A percentile compares a stretch with the other conserved stretches of the same genome.
Conservation (phyloP, 257 asterid genomes). For the Nicotiana sylvestris region DNA sequence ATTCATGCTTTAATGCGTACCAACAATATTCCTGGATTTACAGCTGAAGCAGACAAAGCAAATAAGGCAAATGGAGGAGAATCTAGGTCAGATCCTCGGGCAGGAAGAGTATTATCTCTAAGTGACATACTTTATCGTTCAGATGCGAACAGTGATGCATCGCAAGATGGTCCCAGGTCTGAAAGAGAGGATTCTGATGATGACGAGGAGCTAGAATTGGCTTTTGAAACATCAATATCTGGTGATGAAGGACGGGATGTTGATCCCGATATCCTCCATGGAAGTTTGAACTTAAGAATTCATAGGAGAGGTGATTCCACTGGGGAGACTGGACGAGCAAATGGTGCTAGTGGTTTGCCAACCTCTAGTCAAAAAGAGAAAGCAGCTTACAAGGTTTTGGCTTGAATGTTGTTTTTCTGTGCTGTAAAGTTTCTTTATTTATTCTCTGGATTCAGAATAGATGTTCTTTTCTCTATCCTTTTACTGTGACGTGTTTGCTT, state of each 20-base stretch:
- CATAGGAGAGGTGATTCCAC: slow-evolving; percentile 60
- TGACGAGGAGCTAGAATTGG: slow-evolving; percentile 79
- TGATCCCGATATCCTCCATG: slow-evolving; percentile 49
- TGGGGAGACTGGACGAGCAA: slow-evolving; percentile 39
- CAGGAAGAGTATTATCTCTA: slow-evolving; percentile 62
- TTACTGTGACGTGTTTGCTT: background rate
- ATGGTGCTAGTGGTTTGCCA: slow-evolving; percentile 41
- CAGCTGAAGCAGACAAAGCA: slow-evolving; percentile 72
- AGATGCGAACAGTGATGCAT: slow-evolving; percentile 66
- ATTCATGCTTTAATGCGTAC: background rate
- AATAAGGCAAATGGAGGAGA: slow-evolving; percentile 48
- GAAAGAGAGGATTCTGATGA: slow-evolving; percentile 87
- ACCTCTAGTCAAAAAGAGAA: slow-evolving; percentile 42
- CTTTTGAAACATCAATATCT: slow-evolving; percentile 64
- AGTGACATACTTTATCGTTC: slow-evolving; percentile 80
- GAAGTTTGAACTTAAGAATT: slow-evolving; percentile 64
- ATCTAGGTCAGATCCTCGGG: slow-evolving; percentile 45
- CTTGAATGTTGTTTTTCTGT: slow-evolving; percentile 13
- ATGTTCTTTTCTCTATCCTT: background rate
- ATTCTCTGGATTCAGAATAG: slow-evolving; percentile 3
- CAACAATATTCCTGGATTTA: slow-evolving; percentile 23
- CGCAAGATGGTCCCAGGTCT: slow-evolving; percentile 48
- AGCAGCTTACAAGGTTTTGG: slow-evolving; percentile 56
- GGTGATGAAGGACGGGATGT: slow-evolving; percentile 54
- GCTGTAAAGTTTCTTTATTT: background rate